Base-by-base conservation (phyloP, 352 stramenopile species). In the Globisporangium alternatum region DNA sequence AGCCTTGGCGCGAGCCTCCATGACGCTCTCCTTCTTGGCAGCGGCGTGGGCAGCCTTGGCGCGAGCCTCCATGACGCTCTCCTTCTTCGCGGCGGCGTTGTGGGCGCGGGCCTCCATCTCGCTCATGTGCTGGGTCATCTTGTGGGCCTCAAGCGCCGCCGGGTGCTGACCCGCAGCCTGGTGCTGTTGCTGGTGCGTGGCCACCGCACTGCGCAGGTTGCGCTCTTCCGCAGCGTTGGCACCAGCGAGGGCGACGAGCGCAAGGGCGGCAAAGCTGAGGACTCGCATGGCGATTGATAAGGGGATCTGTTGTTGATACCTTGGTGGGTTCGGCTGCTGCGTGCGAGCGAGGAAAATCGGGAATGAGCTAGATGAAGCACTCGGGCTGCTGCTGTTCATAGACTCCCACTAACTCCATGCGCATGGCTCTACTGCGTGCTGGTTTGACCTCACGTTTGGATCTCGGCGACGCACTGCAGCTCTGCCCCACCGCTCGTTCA, bases 121-220 rank as follows among this genome's bases (percentile, higher is more conserved):
- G 15, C 19, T 2, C 7, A 28, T 19, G 19, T 51, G 44, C 44
- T 51, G 44, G 13, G n/a, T 10, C 21, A 52, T n/a, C 21, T 31
- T 52, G 21, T 10, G 45, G 17, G 45, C 45, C 45, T 52, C 45
- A 17, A 52, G 45, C 15, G 21, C 45, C 25, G 0, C 45, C 17
- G 21, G 44, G 21, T 52, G 44, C 5, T 49, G 45, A 8, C 25
- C 13, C 9, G 21, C 9, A 22, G 45, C 9, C 3, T 52, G 19
- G 45, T 52, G 44, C 17, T 49, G 43, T 17, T 49, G 44, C n/a
- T 51, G 44, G n/a, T 51, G 44, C 6, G 13, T 51, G 7, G 44
- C 25, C 47, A 35, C n/a, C 47, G 21, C 47, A 21, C 47, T 35
- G 22, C 47, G 47, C 47, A 54, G 30, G 47, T 54, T 54, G 22